Percentiles rank a stretch among this genome's conserved stretches.
phyloP scores from a whole-genome alignment of 352 stramenopile genomes.

The Globisporangium emineosum region DNA sequence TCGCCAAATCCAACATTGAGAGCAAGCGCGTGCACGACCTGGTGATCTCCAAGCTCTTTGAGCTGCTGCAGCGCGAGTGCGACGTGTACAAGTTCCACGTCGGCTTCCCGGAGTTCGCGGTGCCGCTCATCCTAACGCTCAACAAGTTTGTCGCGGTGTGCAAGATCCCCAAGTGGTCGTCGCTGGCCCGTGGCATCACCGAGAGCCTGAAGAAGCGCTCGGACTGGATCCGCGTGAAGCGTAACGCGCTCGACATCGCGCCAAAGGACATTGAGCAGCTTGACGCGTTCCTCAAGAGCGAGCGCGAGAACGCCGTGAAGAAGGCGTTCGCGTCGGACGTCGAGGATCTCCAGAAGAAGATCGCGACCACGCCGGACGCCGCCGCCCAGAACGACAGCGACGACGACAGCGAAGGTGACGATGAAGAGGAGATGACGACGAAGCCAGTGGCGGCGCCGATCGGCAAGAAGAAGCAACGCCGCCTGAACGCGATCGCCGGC shows the following conservation, averaged over 20 bases:
- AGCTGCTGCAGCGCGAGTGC: conserved; percentile 93
- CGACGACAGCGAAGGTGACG: conserved; percentile 33
- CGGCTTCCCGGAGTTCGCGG: conserved; percentile 93
- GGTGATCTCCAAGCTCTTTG: conserved; percentile 90
- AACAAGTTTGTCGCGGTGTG: conserved; percentile 88
- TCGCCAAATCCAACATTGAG: conserved; percentile 89
- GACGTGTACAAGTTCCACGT: conserved; percentile 96
- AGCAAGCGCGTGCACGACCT: conserved; percentile 87
- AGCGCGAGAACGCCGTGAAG: conserved; percentile 80
- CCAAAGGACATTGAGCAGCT: conserved; percentile 86
- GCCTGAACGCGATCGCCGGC: conserved; percentile 24
- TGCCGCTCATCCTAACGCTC: conserved; percentile 86
- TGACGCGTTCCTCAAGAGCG: conserved; percentile 74
- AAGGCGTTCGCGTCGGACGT: conserved; percentile 83
- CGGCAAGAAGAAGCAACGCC: conserved; percentile 43
- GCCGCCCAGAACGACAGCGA: conserved; percentile 22
- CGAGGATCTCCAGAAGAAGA: conserved; percentile 63
- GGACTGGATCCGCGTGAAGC: conserved; percentile 87
- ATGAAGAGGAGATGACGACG: conserved; percentile 33
- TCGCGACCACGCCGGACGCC: conserved; percentile 41
- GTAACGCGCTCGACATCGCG: conserved; percentile 86
- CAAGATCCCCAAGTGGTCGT: conserved; percentile 75
- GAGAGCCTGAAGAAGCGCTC: conserved; percentile 73
- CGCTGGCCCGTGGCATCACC: conserved; percentile 52
- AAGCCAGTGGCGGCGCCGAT: conserved; percentile 18